These are phyloP conservation scores for Cytospora chrysosperma DNA, from an alignment of 2,329 filamentous ascomycete genomes.

Conservation along the genomic window DNA sequence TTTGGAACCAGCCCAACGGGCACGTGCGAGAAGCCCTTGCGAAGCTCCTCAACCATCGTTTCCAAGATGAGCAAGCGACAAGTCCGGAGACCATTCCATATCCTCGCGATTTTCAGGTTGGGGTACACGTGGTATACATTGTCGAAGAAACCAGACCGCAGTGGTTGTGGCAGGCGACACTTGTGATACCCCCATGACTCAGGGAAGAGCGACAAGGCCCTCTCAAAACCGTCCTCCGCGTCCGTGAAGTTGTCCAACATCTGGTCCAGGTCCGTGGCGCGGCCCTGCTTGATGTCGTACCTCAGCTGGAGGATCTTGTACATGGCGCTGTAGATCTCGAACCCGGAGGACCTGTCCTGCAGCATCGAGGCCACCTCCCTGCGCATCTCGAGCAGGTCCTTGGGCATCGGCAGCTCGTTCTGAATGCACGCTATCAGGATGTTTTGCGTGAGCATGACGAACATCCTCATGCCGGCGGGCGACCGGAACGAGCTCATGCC, in stretches of 20 bases:
- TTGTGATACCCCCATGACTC: slow-evolving; percentile 43
- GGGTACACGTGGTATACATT: slow-evolving; percentile 46
- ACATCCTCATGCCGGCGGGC: slow-evolving; percentile 49
- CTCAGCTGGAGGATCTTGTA: slow-evolving; percentile 47
- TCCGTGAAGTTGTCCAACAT: slow-evolving; percentile 40
- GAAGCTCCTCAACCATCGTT: slow-evolving; percentile 45
- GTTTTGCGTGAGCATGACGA: slow-evolving; percentile 52
- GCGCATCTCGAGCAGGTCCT: slow-evolving; percentile 47
- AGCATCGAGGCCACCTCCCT: slow-evolving; percentile 40
- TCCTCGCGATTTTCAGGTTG: slow-evolving; percentile 43
- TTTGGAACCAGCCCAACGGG: slow-evolving; percentile 11
- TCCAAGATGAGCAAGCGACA: slow-evolving; percentile 49
- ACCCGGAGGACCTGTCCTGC: slow-evolving; percentile 39
- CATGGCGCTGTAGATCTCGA: slow-evolving; percentile 44
- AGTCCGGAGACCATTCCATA: slow-evolving; percentile 49
- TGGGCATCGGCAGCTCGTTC: slow-evolving; percentile 47
- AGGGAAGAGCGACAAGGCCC: slow-evolving; percentile 40
- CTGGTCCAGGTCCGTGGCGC: slow-evolving; percentile 38
- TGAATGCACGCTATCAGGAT: slow-evolving; percentile 54
- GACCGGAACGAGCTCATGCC: slow-evolving; percentile 48
- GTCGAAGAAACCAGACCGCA: slow-evolving; percentile 41
- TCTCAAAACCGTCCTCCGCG: slow-evolving; percentile 45
- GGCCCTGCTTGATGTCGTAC: slow-evolving; percentile 44
- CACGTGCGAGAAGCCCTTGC: slow-evolving; percentile 30
- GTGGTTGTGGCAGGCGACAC: slow-evolving; percentile 38